Base-by-base conservation (phyloP, 805 yeast species). In the Candida corydali region DNA sequence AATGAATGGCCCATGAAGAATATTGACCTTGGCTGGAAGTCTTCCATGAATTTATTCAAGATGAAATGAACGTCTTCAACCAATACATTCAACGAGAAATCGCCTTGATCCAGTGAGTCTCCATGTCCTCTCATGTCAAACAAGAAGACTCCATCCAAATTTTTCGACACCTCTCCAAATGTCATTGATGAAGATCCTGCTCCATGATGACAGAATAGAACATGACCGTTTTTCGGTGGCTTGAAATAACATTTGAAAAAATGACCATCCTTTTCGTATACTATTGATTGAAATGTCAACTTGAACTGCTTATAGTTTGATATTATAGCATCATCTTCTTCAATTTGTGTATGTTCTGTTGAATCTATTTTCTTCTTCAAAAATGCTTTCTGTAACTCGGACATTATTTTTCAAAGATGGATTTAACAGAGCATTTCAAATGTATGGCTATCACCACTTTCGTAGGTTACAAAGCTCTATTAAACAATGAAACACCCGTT, bases 41-140 rank as follows among this genome's bases (percentile, higher is more conserved):
- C 45, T 2, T 8, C 2, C 18, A 32, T 34, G 32, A 83, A 69
- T 20, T 57, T 43, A 3, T 53, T 50, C 0, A 85, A 32, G 1
- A 89, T 51, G 27, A 60, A 63, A 0, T 55, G 48, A 35, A 82
- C 75, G 59, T 94, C 98, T 0, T 54, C 52, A 0, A 73, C 70
- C 24, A 91, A 65, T 2, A 72, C 57, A 4, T 65, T 66, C 20
- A 86, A 54, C 1, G 75, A 61, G 38, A 66, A 76, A 40, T 42
- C 65, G 1, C 41, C 30, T 4, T 46, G 34, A 7, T 15, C 15
- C 1, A 46, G 34, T 3, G 65, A 51, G 10, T 55, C 49, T 0
- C 96, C 96, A 55, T 93, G 98, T 0, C 95, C 96, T 37, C 98
- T 70, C 32, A 81, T 75, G 59, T 93, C 98, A 57, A 76, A 86